Evolutionary conservation across 306 rosid genomes (phyloP), one percentile per base, ranked within the genome.

Genomic region (Cucumis cinereus): DNA sequence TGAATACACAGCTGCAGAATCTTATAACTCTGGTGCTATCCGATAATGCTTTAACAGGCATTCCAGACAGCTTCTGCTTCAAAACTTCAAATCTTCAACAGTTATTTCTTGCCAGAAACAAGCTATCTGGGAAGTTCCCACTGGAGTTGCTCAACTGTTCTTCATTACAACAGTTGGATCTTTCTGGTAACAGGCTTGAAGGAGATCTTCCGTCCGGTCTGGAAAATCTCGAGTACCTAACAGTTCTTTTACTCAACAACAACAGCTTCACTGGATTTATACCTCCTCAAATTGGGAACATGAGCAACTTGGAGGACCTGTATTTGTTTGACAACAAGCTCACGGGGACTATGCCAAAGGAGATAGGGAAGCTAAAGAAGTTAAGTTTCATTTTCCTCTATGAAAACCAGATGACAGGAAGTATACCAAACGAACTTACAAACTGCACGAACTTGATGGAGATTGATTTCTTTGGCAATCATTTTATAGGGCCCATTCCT

Each of bases 391-490:
- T 94, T 77, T 91, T 86, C 85, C 93, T 94, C 66, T 94, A 94
- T 72, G 97, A 94, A 11, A 94, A 94, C 84, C 95, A 89, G 77
- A 86, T 94, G 88, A 87, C 91, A 41, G 97, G 98, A 79, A 63
- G 80, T 0, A 89, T 94, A 73, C 97, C 97, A 23, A 83, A 77
- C 57, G 98, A 86, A 89, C 58, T 94, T 47, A 91, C 98, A 78
- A 90, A 91, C 82, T 87, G 96, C 85, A 78, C 93, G 58, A 89
- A 88, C 77, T 83, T 94, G 72, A 82, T 77, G 30, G 91, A 75
- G 81, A 77, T 94, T 35, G 99, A 94, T 79, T 94, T 94, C 84
- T 94, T 90, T 61, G 97, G 97, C 40, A 94, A 94, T 81, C 93
- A 81, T 70, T 92, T 94, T 63, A 43, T 89, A 26, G 99, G 96